These are phyloP conservation scores for Spathaspora sp. DNA, from an alignment of 805 yeast species.

Conservation along the genomic window DNA sequence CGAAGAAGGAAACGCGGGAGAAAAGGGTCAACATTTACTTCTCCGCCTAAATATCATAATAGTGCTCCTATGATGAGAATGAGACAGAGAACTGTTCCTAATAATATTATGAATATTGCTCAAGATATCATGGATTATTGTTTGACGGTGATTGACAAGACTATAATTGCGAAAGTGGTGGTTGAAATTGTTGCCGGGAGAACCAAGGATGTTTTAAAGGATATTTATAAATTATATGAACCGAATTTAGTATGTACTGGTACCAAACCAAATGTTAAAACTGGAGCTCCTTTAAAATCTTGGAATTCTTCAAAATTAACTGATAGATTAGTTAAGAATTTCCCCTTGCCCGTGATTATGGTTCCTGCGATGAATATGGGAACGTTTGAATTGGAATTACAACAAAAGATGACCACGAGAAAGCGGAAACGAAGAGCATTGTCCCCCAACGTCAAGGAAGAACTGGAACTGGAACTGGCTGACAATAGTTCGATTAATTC, in stretches of 20 bases:
- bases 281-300: conserved; percentile 50
- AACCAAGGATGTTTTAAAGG: conserved; percentile 53
- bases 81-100: conserved; percentile 42
- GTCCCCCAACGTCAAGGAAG: background rate
- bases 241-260: conserved; percentile 58
- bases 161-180: conserved; percentile 45
- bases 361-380: conserved; percentile 60
- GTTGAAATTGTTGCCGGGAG: conserved; percentile 61
- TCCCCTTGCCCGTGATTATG: conserved; percentile 63
- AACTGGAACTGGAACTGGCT: too few species aligned
- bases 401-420: conserved; percentile 21
- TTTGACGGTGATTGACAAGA: conserved; percentile 43
- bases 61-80: conserved; percentile 28
- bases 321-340: conserved; percentile 61
- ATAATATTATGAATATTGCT: conserved; percentile 42
- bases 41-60: conserved; percentile 13
- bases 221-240: conserved; percentile 56
- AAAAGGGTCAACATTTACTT: conserved; percentile 8
- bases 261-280: conserved; percentile 43
- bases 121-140: conserved; percentile 52
- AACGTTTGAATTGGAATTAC: conserved; percentile 45
- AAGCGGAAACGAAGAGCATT: background rate
- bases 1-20: conserved; percentile 2
- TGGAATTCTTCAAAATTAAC: conserved; percentile 63
- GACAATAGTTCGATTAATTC: background rate